Base-by-base conservation (phyloP, 495 filamentous ascomycete genomes). In the Hyaloscypha finlandica region DNA sequence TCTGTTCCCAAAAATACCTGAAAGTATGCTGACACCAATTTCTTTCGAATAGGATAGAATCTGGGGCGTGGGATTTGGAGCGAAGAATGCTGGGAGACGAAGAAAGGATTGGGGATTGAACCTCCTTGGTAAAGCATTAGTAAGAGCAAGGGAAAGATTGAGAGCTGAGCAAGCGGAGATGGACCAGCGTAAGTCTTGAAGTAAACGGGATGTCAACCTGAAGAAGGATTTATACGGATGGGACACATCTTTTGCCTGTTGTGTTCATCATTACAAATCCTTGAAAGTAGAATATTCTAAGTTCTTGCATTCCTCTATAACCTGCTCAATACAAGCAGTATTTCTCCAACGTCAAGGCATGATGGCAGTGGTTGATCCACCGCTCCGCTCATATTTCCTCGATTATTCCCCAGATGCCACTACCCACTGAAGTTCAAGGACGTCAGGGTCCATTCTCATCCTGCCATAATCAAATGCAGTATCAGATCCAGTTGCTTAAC, bases 51-150 rank as follows among this genome's bases (percentile, higher is more conserved):
- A 37, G 35, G 35, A 37, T 12, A 37, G 35, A 37, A 37, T 37
- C 6, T 37, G 35, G 35, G 35, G 35, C 12, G 35, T 37, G 1
- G 35, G 35, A 12, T 89, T 86, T 73, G 75, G 68, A 2, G 80
- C 79, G 35, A 76, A 70, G 32, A 78, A 80, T 67, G 88, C 86
- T 0, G 78, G 73, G 61, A 61, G 19, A 9, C 83, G 77, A 67
- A 77, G 84, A 31, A 68, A 72, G 22, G 68, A 75, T 51, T 92
- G 90, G 89, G 89, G 90, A 54, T 63, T 83, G 76, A 92, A 92
- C 77, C 72, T 91, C 66, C 71, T 92, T 68, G 89, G 90, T 6
- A 88, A 87, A 77, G 61, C 61, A 0, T 63, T 71, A 42, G 60
- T 68, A 56, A 64, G 29, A 31, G 65, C 58, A 25, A 71, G 69